Evolutionary conservation across 1,139 yeast species (phyloP), one percentile per base, ranked within the genome.

Genomic region (Pichia sorboxylosa): DNA sequence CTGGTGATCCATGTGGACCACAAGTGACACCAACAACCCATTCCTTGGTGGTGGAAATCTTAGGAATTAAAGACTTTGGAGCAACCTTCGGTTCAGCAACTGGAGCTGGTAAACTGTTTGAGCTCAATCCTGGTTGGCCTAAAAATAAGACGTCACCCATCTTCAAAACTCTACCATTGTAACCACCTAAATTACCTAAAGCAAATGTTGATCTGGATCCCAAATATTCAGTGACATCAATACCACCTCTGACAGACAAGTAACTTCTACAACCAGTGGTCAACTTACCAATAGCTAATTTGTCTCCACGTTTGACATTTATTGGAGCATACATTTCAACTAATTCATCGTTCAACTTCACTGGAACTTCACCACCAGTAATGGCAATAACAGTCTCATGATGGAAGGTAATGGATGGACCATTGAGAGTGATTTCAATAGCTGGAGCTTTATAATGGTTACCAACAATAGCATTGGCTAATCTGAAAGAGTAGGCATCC

Each of bases 151-250:
- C 94, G 57, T 90, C 98, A 48, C 97, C 97, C 40, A 80, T 65
- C 59, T 83, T 85, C 58, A 90, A 68, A 11, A 78, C 84, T 52
- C 97, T 70, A 33, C 98, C 98, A 47, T 85, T 85, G 62, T 73
- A 76, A 36, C 98, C 98, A 52, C 98, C 98, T 60, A 90, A 67
- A 51, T 77, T 78, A 49, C 97, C 97, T 34, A 85, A 65, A 4
- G 96, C 95, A 63, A 87, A 90, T 2, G 98, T 90, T 1, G 97
- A 83, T 55, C 95, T 73, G n/a, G 95, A 82, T 2, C 96, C 96
- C 45, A 90, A 68, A 54, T 87, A 90, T 58, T 83, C 93, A 24
- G 92, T 83, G 27, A 87, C 94, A 53, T 87, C 96, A 45, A 90
- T 69, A 47, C 97, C 97, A 35, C 94, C 94, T 55, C 94, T 72